Percentiles rank a stretch among this genome's conserved stretches.
Evolutionary conservation across 306 rosid genomes (phyloP).

Genomic region (Dryas octopetala): DNA sequence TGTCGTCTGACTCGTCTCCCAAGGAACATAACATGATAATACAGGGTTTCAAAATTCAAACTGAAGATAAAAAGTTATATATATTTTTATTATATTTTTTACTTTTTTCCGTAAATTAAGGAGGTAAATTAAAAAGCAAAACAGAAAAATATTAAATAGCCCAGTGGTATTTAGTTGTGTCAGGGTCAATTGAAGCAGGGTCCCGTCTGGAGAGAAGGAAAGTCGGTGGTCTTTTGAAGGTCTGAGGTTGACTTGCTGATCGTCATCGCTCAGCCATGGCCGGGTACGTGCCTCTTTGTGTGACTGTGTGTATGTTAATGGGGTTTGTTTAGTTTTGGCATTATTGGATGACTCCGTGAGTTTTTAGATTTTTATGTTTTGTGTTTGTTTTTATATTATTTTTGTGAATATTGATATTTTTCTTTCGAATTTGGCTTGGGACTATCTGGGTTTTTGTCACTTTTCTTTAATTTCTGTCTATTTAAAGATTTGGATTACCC

Average conservation of each 20-base stretch:
- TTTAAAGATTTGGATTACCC: background rate
- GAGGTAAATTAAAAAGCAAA: background rate
- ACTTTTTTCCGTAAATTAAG: background rate
- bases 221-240: constrained; percentile 12
- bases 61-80: background rate
- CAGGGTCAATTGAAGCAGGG: background rate
- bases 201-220: background rate
- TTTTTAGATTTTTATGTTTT: background rate
- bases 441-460: background rate
- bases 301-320: background rate
- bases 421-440: background rate
- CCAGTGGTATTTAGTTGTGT: background rate
- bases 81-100: background rate
- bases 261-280: constrained; percentile 43
- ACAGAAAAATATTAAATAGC: background rate
- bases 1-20: too few relatives aligned
- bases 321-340: background rate
- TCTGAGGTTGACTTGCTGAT: constrained; percentile 7
- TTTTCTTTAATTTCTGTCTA: background rate
- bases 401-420: constrained; percentile 3
- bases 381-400: too few relatives aligned
- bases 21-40: too few relatives aligned
- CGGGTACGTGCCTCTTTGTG: constrained; percentile 44
- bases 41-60: constrained; percentile 10
- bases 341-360: background rate